Base-by-base conservation (phyloP, 352 stramenopile species). In the Globisporangium sylvaticum region DNA sequence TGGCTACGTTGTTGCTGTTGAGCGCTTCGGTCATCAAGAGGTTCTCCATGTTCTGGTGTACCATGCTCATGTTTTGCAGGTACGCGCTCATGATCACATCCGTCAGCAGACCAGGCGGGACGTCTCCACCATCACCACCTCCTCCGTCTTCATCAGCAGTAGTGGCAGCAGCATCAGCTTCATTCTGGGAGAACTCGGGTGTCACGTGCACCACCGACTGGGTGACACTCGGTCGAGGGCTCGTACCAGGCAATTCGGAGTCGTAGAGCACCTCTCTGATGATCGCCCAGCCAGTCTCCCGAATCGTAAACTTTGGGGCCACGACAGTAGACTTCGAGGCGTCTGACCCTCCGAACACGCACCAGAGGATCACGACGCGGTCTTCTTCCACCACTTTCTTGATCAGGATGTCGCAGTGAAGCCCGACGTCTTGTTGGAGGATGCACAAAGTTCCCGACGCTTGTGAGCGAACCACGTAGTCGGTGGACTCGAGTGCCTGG, bases 171-270 rank as follows among this genome's bases (percentile, higher is more conserved):
- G n/a, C n/a, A n/a, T n/a, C n/a, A n/a, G n/a, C n/a, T n/a, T 10
- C 24, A 46, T 1, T 46, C 4, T 46, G 39, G 39, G 15, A 46
- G 9, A 55, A 55, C 48, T 55, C 22, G 20, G 22, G 48, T 20
- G n/a, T 31, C 48, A 55, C 48, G 48, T 55, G 48, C 9, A 55
- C 48, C 22, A 55, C 48, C 20, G 48, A 55, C 48, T 55, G 48
- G 4, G 4, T 55, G 22, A 55, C 24, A 15, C n/a, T 27, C 2
- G 48, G 20, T 27, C 8, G 31, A 9, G 48, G 48, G 7, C 48
- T 55, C 22, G n/a, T 27, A 4, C 31, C 8, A 14, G 22, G 8
- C 10, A 27, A 7, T 14, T 31, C 7, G 31, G 14, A 14, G 48
- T 46, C 15, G 39, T 55, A 15, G 1, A 18, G 22, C 1, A 55